phyloP scores from a whole-genome alignment of 768 basidiomycete species.

The Roridomyces roridus region DNA sequence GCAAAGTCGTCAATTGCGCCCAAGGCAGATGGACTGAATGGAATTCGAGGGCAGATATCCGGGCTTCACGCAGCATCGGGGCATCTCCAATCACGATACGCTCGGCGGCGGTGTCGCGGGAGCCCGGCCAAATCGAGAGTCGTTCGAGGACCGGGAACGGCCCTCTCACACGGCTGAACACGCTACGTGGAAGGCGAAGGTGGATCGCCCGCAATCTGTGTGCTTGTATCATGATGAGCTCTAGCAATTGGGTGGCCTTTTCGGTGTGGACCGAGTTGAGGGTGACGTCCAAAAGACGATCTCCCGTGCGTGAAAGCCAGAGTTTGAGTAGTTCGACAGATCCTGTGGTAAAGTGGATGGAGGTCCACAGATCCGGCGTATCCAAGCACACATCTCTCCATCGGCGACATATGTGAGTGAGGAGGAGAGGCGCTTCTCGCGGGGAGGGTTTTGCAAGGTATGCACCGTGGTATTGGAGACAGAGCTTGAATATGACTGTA shows the following conservation, averaged over 20 bases:
- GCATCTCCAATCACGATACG: too few species aligned
- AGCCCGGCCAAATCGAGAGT: neutral
- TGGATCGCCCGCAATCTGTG: neutral
- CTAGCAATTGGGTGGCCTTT: neutral
- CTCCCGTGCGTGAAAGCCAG: conserved; percentile 1
- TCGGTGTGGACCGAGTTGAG: neutral
- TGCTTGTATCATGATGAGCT: neutral
- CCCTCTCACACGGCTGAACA: too few species aligned
- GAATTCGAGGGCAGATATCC: neutral
- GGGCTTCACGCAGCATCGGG: neutral
- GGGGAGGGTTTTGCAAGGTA: too few species aligned
- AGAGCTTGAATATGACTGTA: neutral
- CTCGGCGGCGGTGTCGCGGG: too few species aligned
- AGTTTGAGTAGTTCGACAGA: neutral
- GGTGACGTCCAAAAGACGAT: neutral
- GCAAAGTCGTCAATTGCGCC: conserved; percentile 1
- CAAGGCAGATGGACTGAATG: neutral
- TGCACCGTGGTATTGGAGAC: neutral
- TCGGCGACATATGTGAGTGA: conserved; percentile 4
- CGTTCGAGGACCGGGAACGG: neutral
- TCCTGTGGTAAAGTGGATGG: neutral
- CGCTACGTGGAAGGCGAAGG: neutral
- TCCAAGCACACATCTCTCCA: conserved; percentile 11
- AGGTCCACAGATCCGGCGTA: neutral
- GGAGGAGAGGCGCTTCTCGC: conserved; percentile 2